Conservation (phyloP, 495 filamentous ascomycete species). For the Penicillium pulvis region DNA sequence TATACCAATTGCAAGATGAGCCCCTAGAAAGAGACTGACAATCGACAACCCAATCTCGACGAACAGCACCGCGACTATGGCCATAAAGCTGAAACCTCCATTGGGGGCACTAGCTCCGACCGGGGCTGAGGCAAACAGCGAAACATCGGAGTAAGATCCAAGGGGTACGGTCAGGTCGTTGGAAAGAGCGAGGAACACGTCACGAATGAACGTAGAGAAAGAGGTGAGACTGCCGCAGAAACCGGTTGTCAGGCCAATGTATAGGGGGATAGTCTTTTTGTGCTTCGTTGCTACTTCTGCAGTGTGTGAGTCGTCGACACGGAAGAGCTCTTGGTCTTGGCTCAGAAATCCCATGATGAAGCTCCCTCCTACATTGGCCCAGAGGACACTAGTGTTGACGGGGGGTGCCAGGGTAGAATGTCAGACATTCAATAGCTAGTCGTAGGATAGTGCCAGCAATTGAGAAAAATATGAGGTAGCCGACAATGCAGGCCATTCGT, state of each 20-base stretch:
- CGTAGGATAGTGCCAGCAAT: slow-evolving; percentile 8
- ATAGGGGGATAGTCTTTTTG: slow-evolving; percentile 78
- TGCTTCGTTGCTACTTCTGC: slow-evolving; percentile 32
- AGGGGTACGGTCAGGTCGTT: slow-evolving; percentile 58
- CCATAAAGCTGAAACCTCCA: slow-evolving; percentile 72
- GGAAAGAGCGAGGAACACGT: slow-evolving; percentile 69
- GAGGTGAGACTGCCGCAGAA: slow-evolving; percentile 86
- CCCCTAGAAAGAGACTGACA: slow-evolving; percentile 32
- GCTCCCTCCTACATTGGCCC: slow-evolving; percentile 84
- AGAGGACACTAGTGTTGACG: slow-evolving; percentile 68
- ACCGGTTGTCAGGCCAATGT: slow-evolving; percentile 80
- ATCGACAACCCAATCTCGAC: slow-evolving; percentile 65
- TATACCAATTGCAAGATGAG: slow-evolving; percentile 8
- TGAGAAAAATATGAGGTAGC: slow-evolving; percentile 13
- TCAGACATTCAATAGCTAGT: slow-evolving; percentile 8
- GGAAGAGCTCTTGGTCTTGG: slow-evolving; percentile 77
- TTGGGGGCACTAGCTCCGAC: slow-evolving; percentile 33
- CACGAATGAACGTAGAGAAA: slow-evolving; percentile 80
- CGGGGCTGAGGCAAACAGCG: slow-evolving; percentile 44
- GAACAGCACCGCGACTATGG: slow-evolving; percentile 64
- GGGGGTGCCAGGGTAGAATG: slow-evolving; percentile 52
- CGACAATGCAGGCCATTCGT: neutral
- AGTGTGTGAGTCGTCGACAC: slow-evolving; percentile 17
- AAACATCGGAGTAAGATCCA: slow-evolving; percentile 15
- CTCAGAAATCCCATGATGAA: slow-evolving; percentile 80